Conservation (phyloP, 768 basidiomycete species). For the Amanita pseudoporphyria region DNA sequence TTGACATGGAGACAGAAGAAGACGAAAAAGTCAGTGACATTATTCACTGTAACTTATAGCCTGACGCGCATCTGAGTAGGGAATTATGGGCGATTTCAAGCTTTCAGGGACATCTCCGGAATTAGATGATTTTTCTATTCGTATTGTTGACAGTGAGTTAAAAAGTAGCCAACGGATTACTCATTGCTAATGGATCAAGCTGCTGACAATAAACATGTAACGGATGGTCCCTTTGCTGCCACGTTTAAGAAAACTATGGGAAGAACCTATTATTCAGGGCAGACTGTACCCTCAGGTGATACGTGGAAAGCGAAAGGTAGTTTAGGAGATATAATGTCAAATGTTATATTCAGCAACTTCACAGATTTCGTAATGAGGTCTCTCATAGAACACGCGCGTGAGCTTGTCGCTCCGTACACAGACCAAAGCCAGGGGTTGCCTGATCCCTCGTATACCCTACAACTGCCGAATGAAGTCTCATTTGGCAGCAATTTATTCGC, state of each 20-base stretch:
- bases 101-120: conserved; percentile 70
- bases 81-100: conserved; percentile 57
- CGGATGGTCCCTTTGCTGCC: conserved; percentile 44
- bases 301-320: conserved; percentile 85
- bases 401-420: conserved; percentile 44
- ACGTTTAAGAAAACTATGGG: conserved; percentile 54
- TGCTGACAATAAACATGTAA: conserved; percentile 57
- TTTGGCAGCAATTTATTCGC: conserved; percentile 75
- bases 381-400: conserved; percentile 48
- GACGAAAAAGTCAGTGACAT: conserved; percentile 53
- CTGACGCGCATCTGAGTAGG: conserved; percentile 33
- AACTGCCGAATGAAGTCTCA: conserved; percentile 65
- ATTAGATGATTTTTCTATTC: conserved; percentile 74
- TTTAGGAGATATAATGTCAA: not conserved
- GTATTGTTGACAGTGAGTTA: conserved; percentile 62
- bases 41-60: not conserved
- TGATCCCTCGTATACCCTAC: conserved; percentile 74
- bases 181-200: conserved; percentile 5
- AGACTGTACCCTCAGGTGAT: conserved; percentile 46
- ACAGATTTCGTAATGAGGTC: conserved; percentile 56
- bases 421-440: conserved; percentile 41
- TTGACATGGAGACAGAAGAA: conserved; percentile 74
- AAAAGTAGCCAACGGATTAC: not conserved
- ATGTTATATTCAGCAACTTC: conserved; percentile 3
- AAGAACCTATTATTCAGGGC: conserved; percentile 63